Base-by-base conservation (phyloP, 495 filamentous ascomycete species). In the Immersiella caudata region DNA sequence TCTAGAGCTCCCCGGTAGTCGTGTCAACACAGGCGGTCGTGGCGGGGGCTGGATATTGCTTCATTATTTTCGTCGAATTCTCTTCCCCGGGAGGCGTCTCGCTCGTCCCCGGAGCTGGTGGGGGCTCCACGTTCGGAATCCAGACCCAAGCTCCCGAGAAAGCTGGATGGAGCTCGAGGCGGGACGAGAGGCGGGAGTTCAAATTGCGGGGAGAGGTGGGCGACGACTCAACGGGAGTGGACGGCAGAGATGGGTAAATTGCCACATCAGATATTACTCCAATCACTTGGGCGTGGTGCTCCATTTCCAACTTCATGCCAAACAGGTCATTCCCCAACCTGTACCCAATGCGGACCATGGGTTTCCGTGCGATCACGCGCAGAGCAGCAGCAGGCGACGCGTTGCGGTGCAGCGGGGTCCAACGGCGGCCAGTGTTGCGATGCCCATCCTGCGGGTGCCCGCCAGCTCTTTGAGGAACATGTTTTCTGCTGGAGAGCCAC, bases 251-350 rank as follows among this genome's bases (percentile, higher is more conserved):
- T 70, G 70, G 70, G 57, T 73, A 73, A 73, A 73, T 60, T 73
- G 70, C 70, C 70, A 70, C 67, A 68, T 70, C 70, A 70, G 69
- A 66, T 64, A 60, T 60, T 60, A 36, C 50, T 58, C 66, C 66
- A 62, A 67, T 67, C 63, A 65, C 9, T 46, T 18, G 11, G 8
- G n/a, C 12, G 6, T 57, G 21, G 67, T 46, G 6, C 36, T 20
- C 61, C 61, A 63, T 63, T 52, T 63, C 61, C 40, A 33, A 33
- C 46, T 63, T 63, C 61, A 63, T 63, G 61, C 61, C n/a, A 20
- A 18, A 20, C 26, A 58, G 14, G 25, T n/a, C 25, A n/a, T 49
- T 4, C 22, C n/a, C 16, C 22, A 21, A 33, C 29, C 27, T 63
- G 9, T 54, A 1, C 1, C 49, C 61, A 63, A 51, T 63, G 60